Base-by-base conservation (phyloP, 192 early-diverging fungal species). In the Chytriomyces sp. region DNA sequence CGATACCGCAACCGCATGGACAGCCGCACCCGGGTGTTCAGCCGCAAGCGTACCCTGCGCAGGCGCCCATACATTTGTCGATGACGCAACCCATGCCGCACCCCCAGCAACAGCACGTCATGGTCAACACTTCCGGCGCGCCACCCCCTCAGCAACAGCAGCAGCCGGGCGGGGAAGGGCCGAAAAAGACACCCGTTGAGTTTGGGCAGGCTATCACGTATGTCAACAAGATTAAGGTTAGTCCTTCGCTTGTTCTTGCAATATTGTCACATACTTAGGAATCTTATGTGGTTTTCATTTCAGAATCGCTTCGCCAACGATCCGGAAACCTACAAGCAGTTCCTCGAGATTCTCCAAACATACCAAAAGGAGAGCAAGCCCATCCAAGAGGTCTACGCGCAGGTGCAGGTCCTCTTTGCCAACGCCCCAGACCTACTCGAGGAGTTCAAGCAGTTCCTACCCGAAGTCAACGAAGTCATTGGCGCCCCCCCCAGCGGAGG, bases 141-240 rank as follows among this genome's bases (percentile, higher is more conserved):
- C 36, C 49, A 37, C 57, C 70, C 19, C 56, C 78, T 32, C 60
- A 38, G 28, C 77, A 75, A 55, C 82, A 77, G 26, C 79, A 6
- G 64, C 33, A 39, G 26, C 54, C 26, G 4, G 39, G 10, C n/a
- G 30, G 22, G 37, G 22, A 6, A 8, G 64, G 8, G 22, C 55
- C 33, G 3, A 72, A 73, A 52, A 73, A 70, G 30, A 69, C 75
- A 2, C 94, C 94, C 0, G 90, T 98, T 12, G 98, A 99, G 75
- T 99, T 99, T 72, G 92, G 94, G 59, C 95, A 98, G 74, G 98
- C 98, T 10, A 99, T 99, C 55, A 98, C 93, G 77, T 99, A 98
- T 76, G 98, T 99, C 8, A 98, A 98, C 81, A 98, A 98, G 81
- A 98, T 99, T 72, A 99, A 99, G 83, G 90, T 91, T 81, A 32